Base-by-base conservation (phyloP, 306 rosid genomes). In the Arachis hypogaea region DNA sequence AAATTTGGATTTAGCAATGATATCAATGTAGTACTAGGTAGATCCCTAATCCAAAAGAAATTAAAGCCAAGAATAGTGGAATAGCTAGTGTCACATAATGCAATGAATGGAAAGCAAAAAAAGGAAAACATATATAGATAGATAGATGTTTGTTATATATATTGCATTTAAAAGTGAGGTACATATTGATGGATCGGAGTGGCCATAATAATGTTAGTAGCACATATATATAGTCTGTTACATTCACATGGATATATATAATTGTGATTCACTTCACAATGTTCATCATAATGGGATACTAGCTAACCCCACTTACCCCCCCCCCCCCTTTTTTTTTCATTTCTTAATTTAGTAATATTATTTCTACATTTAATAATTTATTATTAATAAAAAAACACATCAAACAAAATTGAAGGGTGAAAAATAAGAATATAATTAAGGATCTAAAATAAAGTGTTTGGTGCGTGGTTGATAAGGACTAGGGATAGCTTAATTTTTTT, bases 61-160 rank as follows among this genome's bases (percentile, higher is more conserved):
- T 14, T 49, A 72, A 14, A 33, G 52, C 68, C 16, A 57, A 66
- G n/a, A 49, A 10, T 3, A 66, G 59, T 66, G 33, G 28, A 3
- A 5, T 9, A 45, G 38, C 38, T 5, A 4, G 36, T 33, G 47
- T 49, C 61, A 18, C 9, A 49, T 12, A 62, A 63, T 43, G 72
- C 77, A 63, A 71, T 63, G 76, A 71, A 55, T 73, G 30, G 33
- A 57, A n/a, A 46, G 3, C 47, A 11, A 76, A 76, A 77, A 67
- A 44, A 22, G 69, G 75, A 33, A 76, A 57, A 33, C 38, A 33
- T 33, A 33, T 22, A 22, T 22, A 22, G 38, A 33, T 33, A 33
- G 38, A 33, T 69, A 76, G 1, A 59, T 47, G 58, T 29, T 29
- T 10, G 29, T 61, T 9, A 51, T 43, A 1, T 9, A 51, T 43